A percentile compares a stretch with the other conserved stretches of the same genome.
Conservation (phyloP, 306 rosid genomes). For the Castanospermum australe region DNA sequence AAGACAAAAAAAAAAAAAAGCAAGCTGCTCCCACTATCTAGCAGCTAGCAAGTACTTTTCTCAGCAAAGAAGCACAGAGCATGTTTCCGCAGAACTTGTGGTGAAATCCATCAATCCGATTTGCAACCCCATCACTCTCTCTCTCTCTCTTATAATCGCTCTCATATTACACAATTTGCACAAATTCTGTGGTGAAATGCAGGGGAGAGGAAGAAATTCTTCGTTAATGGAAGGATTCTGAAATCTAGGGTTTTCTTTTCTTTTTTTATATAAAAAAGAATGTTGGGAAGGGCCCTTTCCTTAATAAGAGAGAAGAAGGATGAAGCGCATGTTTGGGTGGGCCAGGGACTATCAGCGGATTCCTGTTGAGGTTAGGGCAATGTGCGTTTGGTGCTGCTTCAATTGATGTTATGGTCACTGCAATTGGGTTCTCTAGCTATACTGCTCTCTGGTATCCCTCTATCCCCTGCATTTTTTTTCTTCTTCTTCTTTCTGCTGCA, state of each 20-base stretch:
- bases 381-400: conserved; percentile 58
- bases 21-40: too few relatives aligned
- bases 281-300: conserved; percentile 16
- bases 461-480: not conserved
- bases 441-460: conserved; percentile 68
- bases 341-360: conserved; percentile 61
- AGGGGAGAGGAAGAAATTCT: not conserved
- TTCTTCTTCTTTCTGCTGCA: not conserved
- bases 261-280: too few relatives aligned
- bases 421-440: conserved; percentile 50
- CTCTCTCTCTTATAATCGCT: too few relatives aligned
- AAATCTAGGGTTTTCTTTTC: conserved; percentile 43
- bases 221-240: conserved; percentile 12
- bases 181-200: not conserved
- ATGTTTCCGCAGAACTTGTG: not conserved
- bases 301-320: conserved; percentile 19
- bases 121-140: too few relatives aligned
- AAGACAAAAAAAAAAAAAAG: too few relatives aligned
- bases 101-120: not conserved
- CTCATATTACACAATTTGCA: not conserved
- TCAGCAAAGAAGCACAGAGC: not conserved
- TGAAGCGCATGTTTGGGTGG: conserved; percentile 55
- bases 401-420: conserved; percentile 63
- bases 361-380: conserved; percentile 58
- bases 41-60: too few relatives aligned